A percentile compares a stretch with the other conserved stretches of the same genome.
Conservation (phyloP, 2,329 filamentous ascomycete species). For the Aspergillus intermedius region DNA sequence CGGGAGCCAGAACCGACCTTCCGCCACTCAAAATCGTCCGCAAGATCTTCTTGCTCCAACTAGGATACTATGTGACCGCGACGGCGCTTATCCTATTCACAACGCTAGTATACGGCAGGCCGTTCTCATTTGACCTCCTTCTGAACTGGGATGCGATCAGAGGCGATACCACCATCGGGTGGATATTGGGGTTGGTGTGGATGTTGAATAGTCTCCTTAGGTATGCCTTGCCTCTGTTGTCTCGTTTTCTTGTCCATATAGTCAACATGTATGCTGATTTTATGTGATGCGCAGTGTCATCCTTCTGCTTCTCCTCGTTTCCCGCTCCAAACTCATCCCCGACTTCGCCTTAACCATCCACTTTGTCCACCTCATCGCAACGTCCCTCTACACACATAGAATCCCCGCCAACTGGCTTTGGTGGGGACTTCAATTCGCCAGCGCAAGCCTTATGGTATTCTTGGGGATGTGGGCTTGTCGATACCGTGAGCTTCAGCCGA, state of each 20-base stretch:
- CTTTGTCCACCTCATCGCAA: slow-evolving; percentile 70
- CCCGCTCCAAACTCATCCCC: slow-evolving; percentile 85
- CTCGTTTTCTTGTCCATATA: background rate
- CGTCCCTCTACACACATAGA: slow-evolving; percentile 68
- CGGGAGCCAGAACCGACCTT: slow-evolving; percentile 61
- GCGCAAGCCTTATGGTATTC: slow-evolving; percentile 57
- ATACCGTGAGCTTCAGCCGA: slow-evolving; percentile 81
- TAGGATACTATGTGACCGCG: slow-evolving; percentile 58
- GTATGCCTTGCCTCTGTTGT: slow-evolving; percentile 37
- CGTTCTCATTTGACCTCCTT: slow-evolving; percentile 53
- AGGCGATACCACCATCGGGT: slow-evolving; percentile 63
- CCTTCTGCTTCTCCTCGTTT: slow-evolving; percentile 74
- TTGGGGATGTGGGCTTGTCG: slow-evolving; percentile 86
- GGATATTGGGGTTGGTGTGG: slow-evolving; percentile 64
- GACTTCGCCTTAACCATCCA: slow-evolving; percentile 91
- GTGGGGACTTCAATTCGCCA: slow-evolving; percentile 67
- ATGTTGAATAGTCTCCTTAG: slow-evolving; percentile 58
- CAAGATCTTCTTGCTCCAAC: slow-evolving; percentile 60
- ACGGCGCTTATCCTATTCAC: slow-evolving; percentile 61
- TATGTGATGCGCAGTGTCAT: slow-evolving; percentile 56
- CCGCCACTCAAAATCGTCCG: slow-evolving; percentile 60
- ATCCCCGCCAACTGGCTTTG: slow-evolving; percentile 75
- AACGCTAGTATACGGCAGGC: slow-evolving; percentile 57
- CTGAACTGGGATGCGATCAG: slow-evolving; percentile 59
- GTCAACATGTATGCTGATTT: background rate